Evolutionary conservation across 2,329 filamentous ascomycete genomes (phyloP), one percentile per base, ranked within the genome.

Genomic region (Xylaria sp.): DNA sequence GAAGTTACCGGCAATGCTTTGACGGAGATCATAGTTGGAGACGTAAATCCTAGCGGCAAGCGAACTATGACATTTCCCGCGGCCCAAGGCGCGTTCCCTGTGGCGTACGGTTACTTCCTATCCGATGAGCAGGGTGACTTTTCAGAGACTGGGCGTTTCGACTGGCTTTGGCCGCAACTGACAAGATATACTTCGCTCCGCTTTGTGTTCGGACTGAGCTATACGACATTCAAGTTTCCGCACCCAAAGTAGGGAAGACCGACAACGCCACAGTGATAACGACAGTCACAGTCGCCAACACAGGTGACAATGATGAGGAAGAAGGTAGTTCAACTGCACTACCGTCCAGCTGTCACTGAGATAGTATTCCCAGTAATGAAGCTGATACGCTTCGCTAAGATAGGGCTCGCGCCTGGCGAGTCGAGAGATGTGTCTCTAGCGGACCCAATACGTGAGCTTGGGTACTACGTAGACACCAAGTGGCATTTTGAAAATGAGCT

Each of bases 101-200:
- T 91, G 64, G 90, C 92, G 76, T 92, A 92, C 79, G 86, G 91
- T 37, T 86, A 90, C 76, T 90, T 92, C 78, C 84, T 83, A 0
- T 85, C 84, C 2, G 86, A 89, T 73, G 90, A 92, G 79, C 86
- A 85, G 64, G 78, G 89, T 41, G 83, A 86, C 67, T 88, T 91
- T 70, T 82, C 82, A 0, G 87, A 89, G 0, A 86, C 88, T 69
- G 85, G 84, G 10, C 81, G 88, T 44, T 88, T 84, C 73, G 82
- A 89, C 2, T 89, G 89, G 72, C 74, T 77, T 31, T 77, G 72
- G 65, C 77, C 78, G 8, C 69, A 75, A 12, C 44, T 78, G 31
- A 73, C 74, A 76, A 80, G 86, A 39, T 84, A 83, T 76, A 75
- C 82, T 0, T 80, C 84, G 9, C 85, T 87, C n/a, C 77, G 78